Evolutionary conservation across 2,329 filamentous ascomycete genomes (phyloP), one percentile per base, ranked within the genome.

Genomic region (Plenodomus lindquistii): DNA sequence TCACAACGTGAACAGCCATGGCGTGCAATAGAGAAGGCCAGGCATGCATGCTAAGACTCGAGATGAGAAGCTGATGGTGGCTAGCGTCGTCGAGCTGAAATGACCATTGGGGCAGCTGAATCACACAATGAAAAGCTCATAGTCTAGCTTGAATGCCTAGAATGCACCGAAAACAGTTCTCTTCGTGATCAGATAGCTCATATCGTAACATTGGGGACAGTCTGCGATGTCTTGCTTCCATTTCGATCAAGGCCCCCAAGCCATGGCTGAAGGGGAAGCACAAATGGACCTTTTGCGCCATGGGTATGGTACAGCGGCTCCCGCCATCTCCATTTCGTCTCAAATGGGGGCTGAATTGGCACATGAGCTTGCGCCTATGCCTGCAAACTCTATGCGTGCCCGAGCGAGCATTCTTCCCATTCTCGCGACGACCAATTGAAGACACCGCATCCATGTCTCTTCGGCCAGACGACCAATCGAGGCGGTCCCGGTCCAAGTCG

Each of bases 401-500:
- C 38, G 40, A 46, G 22, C 46, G 34, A 46, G 21, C 37, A 35
- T 31, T 37, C 21, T 10, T n/a, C 27, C 38, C 31, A 27, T 7
- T 19, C 44, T 21, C 13, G 27, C 27, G n/a, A 13, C 34, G 10
- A 39, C 11, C 35, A 41, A 19, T 37, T 41, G 18, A 21, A 37
- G 24, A n/a, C 31, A 34, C 35, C 24, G 39, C 35, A 36, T 41
- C 55, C 40, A 74, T 74, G 72, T 75, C 67, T 37, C 66, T 78
- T 41, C 70, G 72, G 40, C 67, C 71, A 4, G 74, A 76, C 60
- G 71, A 75, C 53, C 55, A 71, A 38, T 69, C 70, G 31, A 58
- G 71, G 40, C 72, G 76, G 7, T 70, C 70, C 42, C 68, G 75
- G 34, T 75, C 73, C 41, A 76, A 75, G 52, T 78, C 75, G 35